These are phyloP conservation scores for Fusarium miscanthi DNA, from an alignment of 2,329 filamentous ascomycete genomes.

Conservation along the genomic window DNA sequence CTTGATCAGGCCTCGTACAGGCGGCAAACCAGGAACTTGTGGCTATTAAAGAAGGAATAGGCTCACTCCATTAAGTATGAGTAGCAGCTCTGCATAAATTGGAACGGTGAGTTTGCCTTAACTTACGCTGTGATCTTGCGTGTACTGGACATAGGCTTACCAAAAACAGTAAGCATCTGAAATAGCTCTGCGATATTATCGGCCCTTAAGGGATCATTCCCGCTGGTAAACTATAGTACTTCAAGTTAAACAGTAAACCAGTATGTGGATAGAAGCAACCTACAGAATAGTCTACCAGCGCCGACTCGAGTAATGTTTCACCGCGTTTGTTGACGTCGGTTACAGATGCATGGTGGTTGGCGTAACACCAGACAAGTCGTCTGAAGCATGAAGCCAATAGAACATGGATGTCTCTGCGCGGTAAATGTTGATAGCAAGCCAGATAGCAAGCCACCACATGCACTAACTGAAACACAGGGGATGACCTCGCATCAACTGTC, in stretches of 20 bases:
- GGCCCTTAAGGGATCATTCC: too few species aligned
- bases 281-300: not conserved
- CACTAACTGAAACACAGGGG: not conserved
- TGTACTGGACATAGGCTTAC: accelerated
- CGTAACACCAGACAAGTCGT: not conserved
- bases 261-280: too few species aligned
- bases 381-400: not conserved
- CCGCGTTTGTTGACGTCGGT: accelerated
- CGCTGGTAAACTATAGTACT: too few species aligned
- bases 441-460: accelerated
- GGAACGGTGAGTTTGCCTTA: accelerated
- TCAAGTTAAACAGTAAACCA: too few species aligned
- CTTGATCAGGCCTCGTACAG: too few species aligned
- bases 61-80: not conserved
- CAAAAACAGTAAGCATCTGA: not conserved
- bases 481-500: accelerated
- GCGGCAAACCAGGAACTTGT: accelerated
- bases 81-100: accelerated
- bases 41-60: not conserved
- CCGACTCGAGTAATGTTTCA: not conserved
- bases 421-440: not conserved
- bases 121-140: not conserved
- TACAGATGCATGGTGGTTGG: accelerated
- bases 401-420: accelerated
- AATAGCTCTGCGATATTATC: not conserved